Conservation (phyloP, 306 rosid genomes). For the Acacia melanoxylon region DNA sequence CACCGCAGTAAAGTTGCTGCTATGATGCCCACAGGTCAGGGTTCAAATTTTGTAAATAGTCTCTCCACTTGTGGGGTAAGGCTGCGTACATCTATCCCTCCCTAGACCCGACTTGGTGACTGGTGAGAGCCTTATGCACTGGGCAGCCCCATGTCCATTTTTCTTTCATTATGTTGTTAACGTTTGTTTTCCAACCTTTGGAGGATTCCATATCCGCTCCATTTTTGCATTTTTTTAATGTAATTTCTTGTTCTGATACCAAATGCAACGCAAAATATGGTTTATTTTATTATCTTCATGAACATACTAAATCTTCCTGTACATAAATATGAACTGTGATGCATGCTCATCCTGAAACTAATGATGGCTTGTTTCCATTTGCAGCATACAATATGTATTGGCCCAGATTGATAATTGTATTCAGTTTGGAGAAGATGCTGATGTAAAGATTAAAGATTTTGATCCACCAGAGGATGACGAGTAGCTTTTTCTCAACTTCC, state of each 20-base stretch:
- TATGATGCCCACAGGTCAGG: too few relatives aligned
- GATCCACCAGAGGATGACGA: conserved; percentile 63
- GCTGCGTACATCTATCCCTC: too few relatives aligned
- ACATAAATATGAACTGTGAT: not conserved
- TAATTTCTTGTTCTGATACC: not conserved
- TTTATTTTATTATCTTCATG: not conserved
- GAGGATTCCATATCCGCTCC: not conserved
- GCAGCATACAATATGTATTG: conserved; percentile 63
- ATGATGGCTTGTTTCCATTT: conserved; percentile 25
- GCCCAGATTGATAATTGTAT: conserved; percentile 69
- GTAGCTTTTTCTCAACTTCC: conserved; percentile 10
- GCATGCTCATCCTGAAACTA: not conserved
- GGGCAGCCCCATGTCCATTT: too few relatives aligned
- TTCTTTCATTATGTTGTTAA: not conserved
- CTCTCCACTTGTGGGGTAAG: too few relatives aligned
- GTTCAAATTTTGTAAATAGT: too few relatives aligned
- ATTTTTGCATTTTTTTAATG: not conserved
- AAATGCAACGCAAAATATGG: not conserved
- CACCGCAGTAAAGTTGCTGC: too few relatives aligned
- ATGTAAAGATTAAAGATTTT: conserved; percentile 67
- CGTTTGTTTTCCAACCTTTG: not conserved
- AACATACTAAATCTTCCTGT: not conserved
- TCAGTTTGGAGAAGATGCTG: conserved; percentile 80
- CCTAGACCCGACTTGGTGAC: too few relatives aligned
- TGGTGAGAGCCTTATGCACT: too few relatives aligned